Conservation (phyloP, 345 rosid species). For the Kandelia obovata region DNA sequence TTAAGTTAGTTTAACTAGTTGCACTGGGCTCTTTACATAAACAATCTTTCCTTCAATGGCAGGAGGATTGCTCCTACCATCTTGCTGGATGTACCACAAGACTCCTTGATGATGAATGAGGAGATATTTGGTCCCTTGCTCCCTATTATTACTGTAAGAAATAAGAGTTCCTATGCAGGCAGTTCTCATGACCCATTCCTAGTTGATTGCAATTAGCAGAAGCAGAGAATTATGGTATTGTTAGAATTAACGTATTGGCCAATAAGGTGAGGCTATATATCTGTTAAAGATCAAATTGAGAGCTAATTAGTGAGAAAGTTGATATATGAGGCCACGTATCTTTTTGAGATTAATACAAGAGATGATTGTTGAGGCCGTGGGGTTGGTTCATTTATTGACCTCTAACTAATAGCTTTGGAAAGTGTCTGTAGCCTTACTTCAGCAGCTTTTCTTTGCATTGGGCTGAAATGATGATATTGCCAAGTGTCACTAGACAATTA, state of each 20-base stretch:
- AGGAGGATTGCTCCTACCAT: constrained; percentile 86
- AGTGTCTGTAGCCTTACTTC: not conserved
- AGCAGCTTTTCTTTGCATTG: not conserved
- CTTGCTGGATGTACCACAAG: constrained; percentile 69
- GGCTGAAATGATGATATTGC: not conserved
- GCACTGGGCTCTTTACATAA: not conserved
- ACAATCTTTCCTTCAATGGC: constrained; percentile 17
- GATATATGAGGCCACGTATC: no score
- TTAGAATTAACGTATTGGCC: no score
- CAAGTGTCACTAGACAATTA: not conserved
- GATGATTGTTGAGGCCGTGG: no score
- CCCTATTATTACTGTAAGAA: constrained; percentile 63
- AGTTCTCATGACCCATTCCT: no score
- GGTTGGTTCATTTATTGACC: no score
- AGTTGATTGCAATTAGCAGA: no score
- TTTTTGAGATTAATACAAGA: no score
- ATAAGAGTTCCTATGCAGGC: not conserved
- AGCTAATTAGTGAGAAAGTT: no score
- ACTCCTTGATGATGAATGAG: constrained; percentile 79
- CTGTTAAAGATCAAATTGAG: no score
- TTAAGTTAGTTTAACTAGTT: not conserved
- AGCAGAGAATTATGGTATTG: no score
- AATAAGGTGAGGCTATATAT: no score
- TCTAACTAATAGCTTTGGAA: no score
- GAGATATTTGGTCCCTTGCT: constrained; percentile 98